phyloP scores from a whole-genome alignment of 164 flowering plant species.

The Dillenia turbinata region DNA sequence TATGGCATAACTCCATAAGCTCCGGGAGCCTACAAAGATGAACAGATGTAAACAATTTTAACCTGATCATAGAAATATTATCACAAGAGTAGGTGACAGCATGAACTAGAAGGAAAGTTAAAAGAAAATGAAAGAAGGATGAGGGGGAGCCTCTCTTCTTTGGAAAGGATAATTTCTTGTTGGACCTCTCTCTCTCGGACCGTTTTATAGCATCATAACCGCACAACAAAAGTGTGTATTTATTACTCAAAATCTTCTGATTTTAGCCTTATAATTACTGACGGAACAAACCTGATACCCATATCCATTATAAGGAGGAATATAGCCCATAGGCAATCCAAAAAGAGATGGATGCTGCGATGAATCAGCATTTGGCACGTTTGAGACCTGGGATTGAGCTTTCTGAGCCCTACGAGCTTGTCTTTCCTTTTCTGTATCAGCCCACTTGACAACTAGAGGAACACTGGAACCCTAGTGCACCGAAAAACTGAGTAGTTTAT shows the following conservation, averaged over 20 bases:
- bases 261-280: not conserved
- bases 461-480: conserved; percentile 76
- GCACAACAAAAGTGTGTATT: too few species aligned
- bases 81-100: too few species aligned
- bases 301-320: conserved; percentile 79
- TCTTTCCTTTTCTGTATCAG: conserved; percentile 98
- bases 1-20: conserved; percentile 86
- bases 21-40: conserved; percentile 73
- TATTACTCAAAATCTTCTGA: too few species aligned
- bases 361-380: conserved; percentile 44
- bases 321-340: conserved; percentile 86
- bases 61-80: too few species aligned
- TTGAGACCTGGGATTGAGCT: conserved; percentile 62
- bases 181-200: too few species aligned
- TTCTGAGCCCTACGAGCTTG: conserved; percentile 92
- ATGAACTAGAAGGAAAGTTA: not conserved
- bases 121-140: not conserved
- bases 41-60: not conserved
- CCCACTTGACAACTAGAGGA: conserved; percentile 99
- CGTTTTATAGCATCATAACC: too few species aligned
- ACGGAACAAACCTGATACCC: conserved; percentile 73
- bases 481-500: conserved; percentile 3
- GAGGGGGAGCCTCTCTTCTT: not conserved
- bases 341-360: conserved; percentile 74
- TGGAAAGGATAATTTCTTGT: too few species aligned